Conservation (phyloP, 139 green algal species). For the Prasinococcaceae sp. region DNA sequence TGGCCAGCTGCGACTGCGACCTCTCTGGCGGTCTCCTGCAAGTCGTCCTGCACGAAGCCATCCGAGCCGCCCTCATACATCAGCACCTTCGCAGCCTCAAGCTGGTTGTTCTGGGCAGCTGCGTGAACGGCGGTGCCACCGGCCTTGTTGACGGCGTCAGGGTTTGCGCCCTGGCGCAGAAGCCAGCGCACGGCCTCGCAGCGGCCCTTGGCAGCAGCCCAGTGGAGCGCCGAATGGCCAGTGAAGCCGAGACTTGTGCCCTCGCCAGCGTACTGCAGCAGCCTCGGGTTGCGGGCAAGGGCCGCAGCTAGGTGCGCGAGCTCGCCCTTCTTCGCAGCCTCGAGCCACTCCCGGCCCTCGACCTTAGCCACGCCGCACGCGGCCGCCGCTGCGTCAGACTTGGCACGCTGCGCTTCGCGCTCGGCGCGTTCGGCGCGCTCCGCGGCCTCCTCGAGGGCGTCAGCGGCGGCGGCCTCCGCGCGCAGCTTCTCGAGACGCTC, state of each 20-base stretch:
- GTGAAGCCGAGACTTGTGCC: constrained; percentile 43
- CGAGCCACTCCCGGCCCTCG: no score
- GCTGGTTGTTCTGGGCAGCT: constrained; percentile 24
- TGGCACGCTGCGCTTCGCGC: no score
- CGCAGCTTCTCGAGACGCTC: no score
- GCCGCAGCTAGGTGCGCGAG: constrained; percentile 11
- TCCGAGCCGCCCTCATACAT: constrained; percentile 21
- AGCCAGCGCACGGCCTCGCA: constrained; percentile 30
- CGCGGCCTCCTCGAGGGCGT: no score
- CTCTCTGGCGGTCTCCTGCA: constrained; percentile 24
- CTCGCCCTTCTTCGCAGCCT: no score
- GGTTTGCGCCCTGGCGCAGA: constrained; percentile 22
- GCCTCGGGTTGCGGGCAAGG: constrained; percentile 18
- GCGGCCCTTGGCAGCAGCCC: constrained; percentile 29
- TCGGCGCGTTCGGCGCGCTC: no score
- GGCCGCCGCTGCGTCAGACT: no score
- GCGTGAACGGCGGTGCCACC: constrained; percentile 36
- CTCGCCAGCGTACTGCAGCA: constrained; percentile 37
- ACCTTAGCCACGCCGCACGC: no score
- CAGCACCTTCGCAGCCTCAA: constrained; percentile 15
- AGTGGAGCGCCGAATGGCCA: constrained; percentile 41
- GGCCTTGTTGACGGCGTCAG: constrained; percentile 23
- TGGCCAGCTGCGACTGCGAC: constrained; percentile 8
- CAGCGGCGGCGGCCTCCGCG: no score
- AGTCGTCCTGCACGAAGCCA: constrained; percentile 14